Evolutionary conservation across 352 stramenopile species (phyloP), one percentile per base, ranked within the genome.

Genomic region (Globisporangium takayamanum): DNA sequence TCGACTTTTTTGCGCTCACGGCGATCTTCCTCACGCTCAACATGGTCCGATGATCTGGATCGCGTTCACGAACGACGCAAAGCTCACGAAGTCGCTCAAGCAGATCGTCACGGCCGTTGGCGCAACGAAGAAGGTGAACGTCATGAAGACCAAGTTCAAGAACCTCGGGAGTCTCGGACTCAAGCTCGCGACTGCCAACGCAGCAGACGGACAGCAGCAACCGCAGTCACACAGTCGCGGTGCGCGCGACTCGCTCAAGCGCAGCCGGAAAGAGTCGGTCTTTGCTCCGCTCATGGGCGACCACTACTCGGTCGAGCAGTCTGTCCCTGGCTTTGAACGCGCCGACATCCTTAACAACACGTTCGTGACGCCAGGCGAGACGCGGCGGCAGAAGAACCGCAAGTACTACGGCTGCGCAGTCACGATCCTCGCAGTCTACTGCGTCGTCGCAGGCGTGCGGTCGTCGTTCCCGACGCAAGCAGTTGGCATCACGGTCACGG

Each of bases 41-140:
- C 62, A 92, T 95, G 84, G 84, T 94, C 71, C 87, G 8, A 87
- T 96, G 66, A 80, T 96, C n/a, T 95, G 84, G 78, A 79, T 97
- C 42, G 84, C 83, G 6, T 96, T 97, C 64, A 90, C 84, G 0
- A 96, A 96, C 60, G 88, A 97, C 62, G 71, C 74, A 7, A 90
- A 95, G 69, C 63, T 95, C 15, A 82, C 77, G 20, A 95, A 93
- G 57, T 93, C 83, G 26, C 73, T 95, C 42, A 71, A 80, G 3
- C 80, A 93, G 50, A 82, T 95, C 16, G 62, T 92, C n/a, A 76
- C 83, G 5, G 77, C 87, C 11, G 82, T 93, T 6, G 74, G 73
- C 0, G 81, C 80, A 2, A 78, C 73, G 18, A 92, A 94, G 57
- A 94, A 92, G 57, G 76, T 89, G 5, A 88, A 74, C 15, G 70